Percentiles rank a stretch among this genome's conserved stretches.
Evolutionary conservation across 2,329 filamentous ascomycete species (phyloP).

Genomic region (Coniochaeta ligniaria): DNA sequence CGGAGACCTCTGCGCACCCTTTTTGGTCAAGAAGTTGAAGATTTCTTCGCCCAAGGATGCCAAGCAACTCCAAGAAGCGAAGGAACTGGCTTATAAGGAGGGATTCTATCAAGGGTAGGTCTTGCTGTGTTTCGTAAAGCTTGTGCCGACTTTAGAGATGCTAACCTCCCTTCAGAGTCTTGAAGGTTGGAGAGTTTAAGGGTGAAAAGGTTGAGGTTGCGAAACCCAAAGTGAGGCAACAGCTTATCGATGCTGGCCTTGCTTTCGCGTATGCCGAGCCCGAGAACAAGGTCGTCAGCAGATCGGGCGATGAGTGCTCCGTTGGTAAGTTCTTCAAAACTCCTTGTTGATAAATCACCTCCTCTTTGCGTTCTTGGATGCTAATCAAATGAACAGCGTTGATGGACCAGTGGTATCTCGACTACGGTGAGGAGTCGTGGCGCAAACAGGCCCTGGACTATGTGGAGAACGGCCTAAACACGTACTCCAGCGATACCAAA

Average conservation of each 20-base stretch:
- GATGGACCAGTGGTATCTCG: conserved; percentile 96
- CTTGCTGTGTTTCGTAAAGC: not conserved
- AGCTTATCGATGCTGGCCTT: conserved; percentile 51
- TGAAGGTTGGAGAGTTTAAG: conserved; percentile 82
- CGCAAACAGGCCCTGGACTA: conserved; percentile 66
- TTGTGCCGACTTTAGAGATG: not conserved
- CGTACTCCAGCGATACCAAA: conserved; percentile 70
- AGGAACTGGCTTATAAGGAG: conserved; percentile 94
- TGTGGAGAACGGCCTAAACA: conserved; percentile 68
- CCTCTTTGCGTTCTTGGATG: not conserved
- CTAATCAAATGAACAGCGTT: conserved; percentile 52
- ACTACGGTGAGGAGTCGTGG: conserved; percentile 91
- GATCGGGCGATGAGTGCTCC: conserved; percentile 68
- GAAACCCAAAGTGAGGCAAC: conserved; percentile 75
- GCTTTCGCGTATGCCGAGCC: conserved; percentile 94
- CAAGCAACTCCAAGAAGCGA: conserved; percentile 85
- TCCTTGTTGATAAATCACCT: not conserved
- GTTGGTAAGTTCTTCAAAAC: conserved; percentile 3
- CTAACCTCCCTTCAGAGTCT: conserved; percentile 25
- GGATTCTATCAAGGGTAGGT: conserved; percentile 81
- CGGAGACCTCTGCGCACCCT: conserved; percentile 75
- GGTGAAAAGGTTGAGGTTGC: conserved; percentile 80
- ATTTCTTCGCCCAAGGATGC: conserved; percentile 94
- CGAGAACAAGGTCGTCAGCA: conserved; percentile 78
- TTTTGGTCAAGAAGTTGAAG: conserved; percentile 85